Evolutionary conservation across 306 rosid genomes (phyloP).

Genomic region (Myrica gale): DNA sequence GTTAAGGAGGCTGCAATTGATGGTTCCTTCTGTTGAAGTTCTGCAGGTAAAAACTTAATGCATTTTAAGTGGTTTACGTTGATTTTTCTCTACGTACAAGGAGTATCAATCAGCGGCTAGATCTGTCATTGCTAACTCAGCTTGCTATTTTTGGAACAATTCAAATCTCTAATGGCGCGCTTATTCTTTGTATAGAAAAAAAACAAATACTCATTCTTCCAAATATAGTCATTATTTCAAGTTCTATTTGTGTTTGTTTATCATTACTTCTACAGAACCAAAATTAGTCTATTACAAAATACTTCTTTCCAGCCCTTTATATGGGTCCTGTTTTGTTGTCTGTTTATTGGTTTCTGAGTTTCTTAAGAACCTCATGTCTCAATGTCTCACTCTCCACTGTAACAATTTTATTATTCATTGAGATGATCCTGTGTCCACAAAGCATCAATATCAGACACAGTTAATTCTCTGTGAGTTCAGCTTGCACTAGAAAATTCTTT

Average conservation of each 20-base stretch:
- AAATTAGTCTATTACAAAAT: not conserved
- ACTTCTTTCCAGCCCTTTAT: not conserved
- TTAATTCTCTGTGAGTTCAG: not conserved
- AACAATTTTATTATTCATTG: not conserved
- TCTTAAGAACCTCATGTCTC: not conserved
- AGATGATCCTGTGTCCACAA: not conserved
- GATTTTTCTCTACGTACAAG: not conserved
- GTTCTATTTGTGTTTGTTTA: not conserved
- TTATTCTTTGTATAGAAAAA: not conserved
- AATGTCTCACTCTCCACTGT: not conserved
- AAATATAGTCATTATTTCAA: not conserved
- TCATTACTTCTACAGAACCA: not conserved
- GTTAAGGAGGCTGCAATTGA: slow-evolving; percentile 25
- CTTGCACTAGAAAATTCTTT: not conserved
- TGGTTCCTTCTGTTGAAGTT: slow-evolving; percentile 20
- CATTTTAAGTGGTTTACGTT: not conserved
- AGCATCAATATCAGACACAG: not conserved
- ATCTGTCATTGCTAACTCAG: not conserved
- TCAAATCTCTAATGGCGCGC: not conserved
- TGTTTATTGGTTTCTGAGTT: not conserved
- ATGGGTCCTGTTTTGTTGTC: not conserved
- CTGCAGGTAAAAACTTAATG: slow-evolving; percentile 24
- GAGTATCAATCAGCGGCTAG: not conserved
- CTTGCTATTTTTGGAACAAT: not conserved
- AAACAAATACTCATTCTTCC: not conserved